Conservation (phyloP, 352 stramenopile genomes). For the Sclerospora graminicola region DNA sequence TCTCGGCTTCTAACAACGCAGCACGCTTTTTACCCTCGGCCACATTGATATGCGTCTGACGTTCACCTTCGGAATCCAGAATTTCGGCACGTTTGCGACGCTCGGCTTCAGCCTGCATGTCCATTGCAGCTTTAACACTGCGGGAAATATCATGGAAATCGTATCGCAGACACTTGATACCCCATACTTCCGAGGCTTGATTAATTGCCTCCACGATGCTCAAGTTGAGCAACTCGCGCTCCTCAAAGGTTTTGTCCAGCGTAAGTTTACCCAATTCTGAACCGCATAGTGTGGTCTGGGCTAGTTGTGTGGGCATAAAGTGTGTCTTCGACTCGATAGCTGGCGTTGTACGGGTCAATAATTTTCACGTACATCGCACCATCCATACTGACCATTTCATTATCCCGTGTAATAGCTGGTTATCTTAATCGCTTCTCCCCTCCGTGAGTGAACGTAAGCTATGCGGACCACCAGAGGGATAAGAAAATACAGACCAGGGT, state of each 20-base stretch:
- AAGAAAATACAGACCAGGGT: constrained; percentile 82
- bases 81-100: constrained; percentile 88
- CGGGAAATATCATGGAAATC: constrained; percentile 87
- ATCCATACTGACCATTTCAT: constrained; percentile 88
- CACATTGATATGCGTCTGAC: constrained; percentile 86
- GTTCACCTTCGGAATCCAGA: constrained; percentile 84
- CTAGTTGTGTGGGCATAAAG: constrained; percentile 85
- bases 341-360: constrained; percentile 82
- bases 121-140: constrained; percentile 84
- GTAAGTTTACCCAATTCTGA: constrained; percentile 89
- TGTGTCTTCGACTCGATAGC: constrained; percentile 81
- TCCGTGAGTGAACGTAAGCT: constrained; percentile 87
- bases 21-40: constrained; percentile 86
- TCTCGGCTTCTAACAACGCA: constrained; percentile 76
- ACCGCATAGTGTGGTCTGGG: constrained; percentile 87
- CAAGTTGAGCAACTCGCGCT: constrained; percentile 87
- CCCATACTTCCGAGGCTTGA: constrained; percentile 83
- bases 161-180: constrained; percentile 86
- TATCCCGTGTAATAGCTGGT: constrained; percentile 87
- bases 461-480: constrained; percentile 87
- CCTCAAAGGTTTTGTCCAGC: constrained; percentile 90
- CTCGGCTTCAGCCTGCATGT: constrained; percentile 89
- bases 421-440: constrained; percentile 90
- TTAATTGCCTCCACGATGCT: constrained; percentile 89
- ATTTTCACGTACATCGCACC: constrained; percentile 89